Evolutionary conservation across 257 asterid species (phyloP).

Genomic region (Misopates orontium): DNA sequence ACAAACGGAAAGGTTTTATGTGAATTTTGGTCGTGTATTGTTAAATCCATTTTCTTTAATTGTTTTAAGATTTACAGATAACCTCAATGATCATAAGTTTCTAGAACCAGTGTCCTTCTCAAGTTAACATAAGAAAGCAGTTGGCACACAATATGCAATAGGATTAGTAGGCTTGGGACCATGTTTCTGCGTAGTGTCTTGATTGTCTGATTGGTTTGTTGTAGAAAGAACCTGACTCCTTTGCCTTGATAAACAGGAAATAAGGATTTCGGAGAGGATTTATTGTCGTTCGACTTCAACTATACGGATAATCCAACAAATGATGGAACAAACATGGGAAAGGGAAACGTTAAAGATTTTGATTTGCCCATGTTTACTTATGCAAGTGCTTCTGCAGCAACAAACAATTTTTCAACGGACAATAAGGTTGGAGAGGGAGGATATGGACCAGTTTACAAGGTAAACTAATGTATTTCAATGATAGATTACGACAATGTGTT

Average conservation of each 20-base stretch:
- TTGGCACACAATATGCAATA: too few species aligned
- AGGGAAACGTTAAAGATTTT: conserved; percentile 21
- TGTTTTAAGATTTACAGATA: too few species aligned
- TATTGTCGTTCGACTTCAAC: conserved; percentile 40
- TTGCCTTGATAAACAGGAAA: conserved; percentile 32
- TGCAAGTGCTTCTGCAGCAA: conserved; percentile 48
- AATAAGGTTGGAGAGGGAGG: conserved; percentile 63
- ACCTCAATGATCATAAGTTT: too few species aligned
- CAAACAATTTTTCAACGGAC: conserved; percentile 39
- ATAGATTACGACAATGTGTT: too few species aligned
- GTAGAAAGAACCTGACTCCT: not conserved
- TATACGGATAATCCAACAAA: conserved; percentile 8
- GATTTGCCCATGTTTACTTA: conserved; percentile 47
- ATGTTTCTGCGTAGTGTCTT: not conserved
- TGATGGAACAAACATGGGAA: conserved; percentile 21
- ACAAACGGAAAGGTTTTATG: conserved; percentile 32
- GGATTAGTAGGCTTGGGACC: not conserved
- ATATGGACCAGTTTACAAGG: conserved; percentile 65
- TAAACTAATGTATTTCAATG: not conserved
- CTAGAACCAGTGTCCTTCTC: too few species aligned
- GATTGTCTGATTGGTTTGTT: not conserved
- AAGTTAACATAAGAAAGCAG: too few species aligned
- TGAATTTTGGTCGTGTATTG: too few species aligned
- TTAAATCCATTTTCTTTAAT: too few species aligned
- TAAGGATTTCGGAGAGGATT: conserved; percentile 34